Percentiles rank a stretch among this genome's conserved stretches.
Conservation (phyloP, 331 rosid species). For the Phaseolus coccineus region DNA sequence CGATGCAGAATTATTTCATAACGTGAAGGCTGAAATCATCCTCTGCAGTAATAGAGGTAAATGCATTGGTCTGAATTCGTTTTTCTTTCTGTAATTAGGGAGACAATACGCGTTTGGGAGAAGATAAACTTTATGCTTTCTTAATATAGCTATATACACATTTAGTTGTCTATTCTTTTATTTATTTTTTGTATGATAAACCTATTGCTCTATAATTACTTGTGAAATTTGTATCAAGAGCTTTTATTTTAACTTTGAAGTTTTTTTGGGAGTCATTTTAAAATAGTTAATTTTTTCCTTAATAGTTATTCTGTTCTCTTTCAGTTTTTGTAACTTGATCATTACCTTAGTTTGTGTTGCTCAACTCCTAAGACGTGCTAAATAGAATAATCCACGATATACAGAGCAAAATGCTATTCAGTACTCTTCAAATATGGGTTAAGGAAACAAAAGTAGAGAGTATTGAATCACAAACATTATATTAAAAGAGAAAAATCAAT, state of each 20-base stretch:
- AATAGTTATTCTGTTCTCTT: background rate
- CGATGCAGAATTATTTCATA: too few relatives aligned
- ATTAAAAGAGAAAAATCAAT: background rate
- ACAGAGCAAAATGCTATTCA: background rate
- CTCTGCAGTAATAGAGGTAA: too few relatives aligned
- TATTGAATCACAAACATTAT: background rate
- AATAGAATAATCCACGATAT: background rate
- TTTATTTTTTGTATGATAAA: background rate
- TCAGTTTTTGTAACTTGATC: background rate
- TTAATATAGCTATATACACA: conserved; percentile 33
- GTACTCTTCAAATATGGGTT: background rate
- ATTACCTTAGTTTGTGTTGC: background rate
- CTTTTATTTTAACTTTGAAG: background rate
- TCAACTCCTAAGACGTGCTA: background rate
- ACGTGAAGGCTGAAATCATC: too few relatives aligned
- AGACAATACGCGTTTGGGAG: conserved; percentile 42
- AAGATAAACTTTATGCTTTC: conserved; percentile 44
- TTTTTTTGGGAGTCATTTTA: background rate
- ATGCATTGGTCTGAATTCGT: conserved; percentile 12
- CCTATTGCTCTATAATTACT: conserved; percentile 1
- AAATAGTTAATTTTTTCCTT: conserved; percentile 14
- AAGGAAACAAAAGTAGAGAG: background rate
- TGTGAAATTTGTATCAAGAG: conserved; percentile 10
- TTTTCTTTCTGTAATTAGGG: conserved; percentile 51
- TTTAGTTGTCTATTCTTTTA: background rate